Base-by-base conservation (phyloP, 768 basidiomycete genomes). In the Paxillus rubicundulus region DNA sequence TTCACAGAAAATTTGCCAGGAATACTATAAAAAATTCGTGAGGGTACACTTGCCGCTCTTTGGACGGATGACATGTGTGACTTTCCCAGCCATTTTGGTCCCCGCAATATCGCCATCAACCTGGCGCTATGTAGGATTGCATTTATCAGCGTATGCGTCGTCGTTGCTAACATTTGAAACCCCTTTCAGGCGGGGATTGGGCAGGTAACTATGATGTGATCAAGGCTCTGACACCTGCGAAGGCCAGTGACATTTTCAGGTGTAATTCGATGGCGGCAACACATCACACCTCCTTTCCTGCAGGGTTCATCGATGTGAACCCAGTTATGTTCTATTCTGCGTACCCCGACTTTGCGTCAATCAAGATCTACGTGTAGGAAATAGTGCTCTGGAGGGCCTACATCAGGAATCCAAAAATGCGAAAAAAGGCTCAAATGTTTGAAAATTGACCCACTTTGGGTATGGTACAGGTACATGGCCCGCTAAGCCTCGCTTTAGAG, bases 331-430 rank as follows among this genome's bases (percentile, higher is more conserved):
- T 90, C 69, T 56, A 58, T 9, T 72, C 86, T 30, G 86, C 89
- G 0, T 89, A 82, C 73, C 91, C 87, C 70, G 81, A 87, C 40
- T 78, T 92, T 64, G 75, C 77, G 43, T 80, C 78, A 45, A 67
- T 89, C 48, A 79, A 77, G 52, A 70, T 82, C 28, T 84, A 82
- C 65, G 69, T 62, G 24, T 76, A 65, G 58, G 9, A 49, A 17
- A 45, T 17, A 38, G 33, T 49, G 24, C 24, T 12, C 33, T 14
- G 46, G 52, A 34, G 45, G 34, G 24, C 24, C 3, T 24, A n/a
- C n/a, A n/a, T n/a, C n/a, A n/a, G n/a, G n/a, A n/a, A n/a, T n/a
- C n/a, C n/a, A n/a, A n/a, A n/a, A n/a, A n/a, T n/a, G n/a, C n/a
- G n/a, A n/a, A n/a, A n/a, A n/a, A n/a, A n/a, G n/a, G n/a, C n/a